Percentiles rank a stretch among this genome's conserved stretches.
These are phyloP conservation scores for Colletotrichum australisinense DNA, from an alignment of 2,329 filamentous ascomycete species.

Conservation along the genomic window DNA sequence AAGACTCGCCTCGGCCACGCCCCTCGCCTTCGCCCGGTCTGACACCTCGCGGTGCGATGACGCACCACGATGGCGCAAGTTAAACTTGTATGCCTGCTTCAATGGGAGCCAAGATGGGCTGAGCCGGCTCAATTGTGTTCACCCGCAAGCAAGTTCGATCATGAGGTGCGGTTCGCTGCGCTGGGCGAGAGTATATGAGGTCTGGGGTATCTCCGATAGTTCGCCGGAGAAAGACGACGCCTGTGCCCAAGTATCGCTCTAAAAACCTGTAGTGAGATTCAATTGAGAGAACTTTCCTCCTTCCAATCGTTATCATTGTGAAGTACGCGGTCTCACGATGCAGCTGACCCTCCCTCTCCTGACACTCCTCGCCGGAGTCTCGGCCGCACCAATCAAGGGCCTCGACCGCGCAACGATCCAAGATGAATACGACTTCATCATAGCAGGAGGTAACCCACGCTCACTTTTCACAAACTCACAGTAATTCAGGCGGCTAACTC, in stretches of 20 bases:
- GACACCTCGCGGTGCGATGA: slow-evolving; percentile 26
- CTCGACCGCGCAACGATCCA: slow-evolving; percentile 33
- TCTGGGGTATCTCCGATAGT: background rate
- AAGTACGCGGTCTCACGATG: background rate
- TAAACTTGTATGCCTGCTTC: background rate
- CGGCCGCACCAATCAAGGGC: slow-evolving; percentile 32
- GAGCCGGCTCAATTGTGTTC: background rate
- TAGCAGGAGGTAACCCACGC: slow-evolving; percentile 32
- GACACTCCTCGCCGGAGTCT: slow-evolving; percentile 12
- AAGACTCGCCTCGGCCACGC: too few species aligned
- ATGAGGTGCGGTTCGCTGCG: background rate
- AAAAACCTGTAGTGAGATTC: background rate
- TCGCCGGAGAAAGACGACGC: too few species aligned
- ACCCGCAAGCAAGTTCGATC: too few species aligned
- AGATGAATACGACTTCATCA: slow-evolving; percentile 38
- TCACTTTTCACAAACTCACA: background rate
- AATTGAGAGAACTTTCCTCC: background rate
- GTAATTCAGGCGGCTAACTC: background rate
- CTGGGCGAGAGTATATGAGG: background rate
- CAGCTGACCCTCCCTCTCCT: slow-evolving; percentile 19
- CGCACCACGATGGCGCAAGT: slow-evolving; percentile 14
- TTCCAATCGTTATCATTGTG: accelerated
- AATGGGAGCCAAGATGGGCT: background rate
- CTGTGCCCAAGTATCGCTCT: background rate
- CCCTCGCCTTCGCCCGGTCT: slow-evolving; percentile 31